phyloP scores from a whole-genome alignment of 768 basidiomycete genomes.

The Candolleomyces aberdarensis region DNA sequence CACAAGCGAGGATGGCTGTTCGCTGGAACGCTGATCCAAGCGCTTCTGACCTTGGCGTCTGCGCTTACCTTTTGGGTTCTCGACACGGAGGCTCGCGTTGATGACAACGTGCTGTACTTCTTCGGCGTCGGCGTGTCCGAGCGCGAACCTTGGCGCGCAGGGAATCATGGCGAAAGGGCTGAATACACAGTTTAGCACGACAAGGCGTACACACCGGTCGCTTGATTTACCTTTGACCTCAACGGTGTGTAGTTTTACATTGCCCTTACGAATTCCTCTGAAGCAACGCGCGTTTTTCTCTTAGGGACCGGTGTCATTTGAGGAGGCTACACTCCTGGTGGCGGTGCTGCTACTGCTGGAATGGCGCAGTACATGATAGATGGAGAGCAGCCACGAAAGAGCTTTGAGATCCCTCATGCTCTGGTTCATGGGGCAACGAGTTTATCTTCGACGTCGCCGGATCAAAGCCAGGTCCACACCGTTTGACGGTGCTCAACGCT shows the following conservation, averaged over 20 bases:
- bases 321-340: background rate
- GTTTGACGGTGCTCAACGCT: no score
- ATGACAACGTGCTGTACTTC: constrained; percentile 13
- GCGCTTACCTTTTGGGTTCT: constrained; percentile 48
- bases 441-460: no score
- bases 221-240: background rate
- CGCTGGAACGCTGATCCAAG: constrained; percentile 9
- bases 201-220: background rate
- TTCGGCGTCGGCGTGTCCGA: constrained; percentile 10
- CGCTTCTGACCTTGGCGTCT: constrained; percentile 1
- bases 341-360: background rate
- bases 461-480: no score
- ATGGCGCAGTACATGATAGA: background rate
- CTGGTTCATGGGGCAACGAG: background rate
- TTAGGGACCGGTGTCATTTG: background rate
- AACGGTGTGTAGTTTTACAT: background rate
- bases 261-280: no score
- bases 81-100: constrained; percentile 50
- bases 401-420: background rate
- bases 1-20: constrained; percentile 11
- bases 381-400: background rate
- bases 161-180: constrained; percentile 11
- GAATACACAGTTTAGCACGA: constrained; percentile 8
- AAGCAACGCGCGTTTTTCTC: no score
- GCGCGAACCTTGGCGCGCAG: constrained; percentile 11